These are phyloP conservation scores for Mycena venus DNA, from an alignment of 768 basidiomycete species.

Conservation along the genomic window DNA sequence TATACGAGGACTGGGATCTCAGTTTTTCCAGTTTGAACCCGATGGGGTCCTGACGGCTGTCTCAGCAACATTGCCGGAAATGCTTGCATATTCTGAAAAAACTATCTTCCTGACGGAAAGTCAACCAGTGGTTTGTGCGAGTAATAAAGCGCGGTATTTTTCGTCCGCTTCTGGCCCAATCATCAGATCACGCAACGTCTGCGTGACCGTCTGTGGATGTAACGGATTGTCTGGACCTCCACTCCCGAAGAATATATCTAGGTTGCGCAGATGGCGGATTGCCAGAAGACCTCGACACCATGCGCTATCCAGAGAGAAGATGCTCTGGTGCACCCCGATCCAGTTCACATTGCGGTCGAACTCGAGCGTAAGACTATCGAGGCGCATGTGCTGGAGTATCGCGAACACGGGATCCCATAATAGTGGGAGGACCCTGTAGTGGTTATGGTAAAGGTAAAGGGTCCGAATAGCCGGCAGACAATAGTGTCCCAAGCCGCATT, in stretches of 20 bases:
- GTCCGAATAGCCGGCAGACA: background rate
- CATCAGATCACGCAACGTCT: conserved; percentile 6
- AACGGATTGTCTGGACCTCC: background rate
- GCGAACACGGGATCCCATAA: background rate
- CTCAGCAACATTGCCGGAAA: too few relatives aligned
- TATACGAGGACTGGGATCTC: too few relatives aligned
- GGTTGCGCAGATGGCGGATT: background rate
- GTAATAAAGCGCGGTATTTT: background rate
- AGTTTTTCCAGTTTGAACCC: too few relatives aligned
- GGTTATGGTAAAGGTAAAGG: background rate
- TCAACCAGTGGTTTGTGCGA: too few relatives aligned
- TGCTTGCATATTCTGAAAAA: too few relatives aligned
- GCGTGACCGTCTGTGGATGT: background rate
- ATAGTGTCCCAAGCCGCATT: background rate
- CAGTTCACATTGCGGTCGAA: background rate
- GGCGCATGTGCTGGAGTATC: background rate
- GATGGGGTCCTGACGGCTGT: too few relatives aligned
- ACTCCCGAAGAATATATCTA: conserved; percentile 3
- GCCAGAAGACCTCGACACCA: conserved; percentile 8
- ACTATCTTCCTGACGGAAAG: too few relatives aligned
- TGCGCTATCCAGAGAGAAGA: background rate
- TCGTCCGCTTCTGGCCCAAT: conserved; percentile 8
- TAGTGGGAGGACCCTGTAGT: background rate
- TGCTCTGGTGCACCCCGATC: background rate
- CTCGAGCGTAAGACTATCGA: background rate